A percentile compares a stretch with the other conserved stretches of the same genome.
These are phyloP conservation scores for Pseudocercospora crystallina DNA, from an alignment of 2,329 filamentous ascomycete species.

Conservation along the genomic window DNA sequence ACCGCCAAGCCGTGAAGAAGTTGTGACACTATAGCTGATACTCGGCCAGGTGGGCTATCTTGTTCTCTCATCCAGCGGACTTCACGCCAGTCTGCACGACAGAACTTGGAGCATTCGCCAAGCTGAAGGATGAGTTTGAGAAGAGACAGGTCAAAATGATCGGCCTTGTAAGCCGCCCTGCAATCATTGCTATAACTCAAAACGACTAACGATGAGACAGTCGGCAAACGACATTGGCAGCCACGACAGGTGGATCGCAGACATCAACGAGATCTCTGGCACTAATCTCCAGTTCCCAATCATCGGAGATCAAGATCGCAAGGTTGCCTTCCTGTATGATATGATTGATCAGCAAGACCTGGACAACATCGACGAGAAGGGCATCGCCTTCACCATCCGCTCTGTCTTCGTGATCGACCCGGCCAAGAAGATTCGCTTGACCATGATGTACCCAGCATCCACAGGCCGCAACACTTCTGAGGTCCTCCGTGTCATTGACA, in stretches of 20 bases:
- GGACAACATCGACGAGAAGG: conserved; percentile 36
- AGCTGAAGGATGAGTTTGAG: conserved; percentile 82
- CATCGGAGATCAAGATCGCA: conserved; percentile 51
- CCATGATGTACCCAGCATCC: conserved; percentile 87
- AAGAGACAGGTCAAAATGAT: conserved; percentile 89
- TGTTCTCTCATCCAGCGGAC: conserved; percentile 83
- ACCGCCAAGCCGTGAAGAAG: not conserved
- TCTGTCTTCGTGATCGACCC: conserved; percentile 95
- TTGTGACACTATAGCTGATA: not conserved
- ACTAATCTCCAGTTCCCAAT: conserved; percentile 51
- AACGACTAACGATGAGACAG: conserved; percentile 32
- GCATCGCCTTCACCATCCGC: conserved; percentile 87
- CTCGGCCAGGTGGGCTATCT: conserved; percentile 58
- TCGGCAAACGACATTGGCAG: conserved; percentile 79
- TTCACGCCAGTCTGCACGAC: conserved; percentile 96
- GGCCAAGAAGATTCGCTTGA: conserved; percentile 87
- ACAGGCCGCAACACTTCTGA: conserved; percentile 67
- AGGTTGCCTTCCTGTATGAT: conserved; percentile 51
- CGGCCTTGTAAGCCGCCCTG: conserved; percentile 57
- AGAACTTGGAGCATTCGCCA: conserved; percentile 89
- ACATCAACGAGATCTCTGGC: conserved; percentile 55
- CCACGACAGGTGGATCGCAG: conserved; percentile 87
- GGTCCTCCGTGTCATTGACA: conserved; percentile 59
- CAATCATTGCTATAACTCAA: not conserved
- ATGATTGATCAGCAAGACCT: conserved; percentile 43